phyloP scores from a whole-genome alignment of 2,329 filamentous ascomycete species.

The Penicillium janthinellum region DNA sequence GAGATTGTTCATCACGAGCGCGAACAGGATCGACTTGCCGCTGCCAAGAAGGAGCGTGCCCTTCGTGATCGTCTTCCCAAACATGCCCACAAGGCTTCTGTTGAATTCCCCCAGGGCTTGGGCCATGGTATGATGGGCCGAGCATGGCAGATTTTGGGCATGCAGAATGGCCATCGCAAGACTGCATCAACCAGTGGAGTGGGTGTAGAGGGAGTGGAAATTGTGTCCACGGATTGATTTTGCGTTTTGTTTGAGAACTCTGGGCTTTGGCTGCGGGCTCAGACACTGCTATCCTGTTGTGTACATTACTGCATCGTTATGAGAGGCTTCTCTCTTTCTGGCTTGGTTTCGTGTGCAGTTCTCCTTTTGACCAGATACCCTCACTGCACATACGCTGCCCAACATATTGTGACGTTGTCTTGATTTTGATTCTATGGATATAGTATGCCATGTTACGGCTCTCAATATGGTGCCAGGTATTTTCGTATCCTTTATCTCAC shows the following conservation, averaged over 20 bases:
- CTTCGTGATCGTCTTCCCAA: constrained; percentile 31
- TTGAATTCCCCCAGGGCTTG: constrained; percentile 36
- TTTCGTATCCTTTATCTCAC: neutral
- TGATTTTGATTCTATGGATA: neutral
- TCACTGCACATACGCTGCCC: constrained; percentile 17
- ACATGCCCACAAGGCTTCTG: constrained; percentile 32
- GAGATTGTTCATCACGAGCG: constrained; percentile 43
- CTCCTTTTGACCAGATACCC: constrained; percentile 19
- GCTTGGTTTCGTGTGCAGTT: constrained; percentile 11
- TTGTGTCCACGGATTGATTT: constrained; percentile 20
- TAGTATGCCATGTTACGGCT: neutral
- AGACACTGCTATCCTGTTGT: neutral
- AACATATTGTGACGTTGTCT: constrained; percentile 14
- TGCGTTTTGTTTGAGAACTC: neutral
- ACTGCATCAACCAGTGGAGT: constrained; percentile 15
- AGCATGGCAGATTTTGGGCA: constrained; percentile 45
- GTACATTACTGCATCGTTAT: neutral
- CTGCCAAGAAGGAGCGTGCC: constrained; percentile 36
- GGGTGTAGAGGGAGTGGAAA: constrained; percentile 21
- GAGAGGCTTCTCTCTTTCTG: neutral
- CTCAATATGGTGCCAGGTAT: neutral
- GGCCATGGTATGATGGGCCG: constrained; percentile 46
- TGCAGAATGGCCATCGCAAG: constrained; percentile 38
- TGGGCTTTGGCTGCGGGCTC: neutral
- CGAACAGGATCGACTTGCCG: constrained; percentile 40